A percentile compares a stretch with the other conserved stretches of the same genome.
phyloP scores from a whole-genome alignment of 257 asterid species.

The Rehmannia glutinosa region DNA sequence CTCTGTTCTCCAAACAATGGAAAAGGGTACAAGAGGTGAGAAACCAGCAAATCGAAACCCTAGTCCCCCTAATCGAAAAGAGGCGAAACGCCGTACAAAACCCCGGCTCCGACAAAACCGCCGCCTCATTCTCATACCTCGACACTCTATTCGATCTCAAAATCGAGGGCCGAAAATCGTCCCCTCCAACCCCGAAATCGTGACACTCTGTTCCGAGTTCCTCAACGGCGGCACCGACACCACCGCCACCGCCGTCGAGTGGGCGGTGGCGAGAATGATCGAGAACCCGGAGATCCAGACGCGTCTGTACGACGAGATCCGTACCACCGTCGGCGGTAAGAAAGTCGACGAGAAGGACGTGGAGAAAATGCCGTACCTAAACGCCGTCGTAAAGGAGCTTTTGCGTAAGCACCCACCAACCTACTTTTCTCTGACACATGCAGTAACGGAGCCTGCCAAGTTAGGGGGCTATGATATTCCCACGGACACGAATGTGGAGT shows the following conservation, averaged over 20 bases:
- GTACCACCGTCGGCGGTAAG: constrained; percentile 39
- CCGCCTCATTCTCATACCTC: constrained; percentile 65
- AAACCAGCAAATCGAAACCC: constrained; percentile 55
- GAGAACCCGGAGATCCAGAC: constrained; percentile 68
- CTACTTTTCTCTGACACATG: constrained; percentile 61
- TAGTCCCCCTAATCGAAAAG: constrained; percentile 59
- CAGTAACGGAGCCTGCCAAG: constrained; percentile 64
- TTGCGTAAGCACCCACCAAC: constrained; percentile 93
- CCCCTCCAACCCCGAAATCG: constrained; percentile 49
- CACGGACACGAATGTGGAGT: constrained; percentile 56
- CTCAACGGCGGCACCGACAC: constrained; percentile 88
- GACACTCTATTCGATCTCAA: constrained; percentile 75
- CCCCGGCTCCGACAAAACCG: constrained; percentile 47
- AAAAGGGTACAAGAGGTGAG: constrained; percentile 60
- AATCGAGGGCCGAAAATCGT: constrained; percentile 67
- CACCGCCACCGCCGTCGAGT: constrained; percentile 63
- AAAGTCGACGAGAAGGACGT: constrained; percentile 68
- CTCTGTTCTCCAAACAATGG: constrained; percentile 66
- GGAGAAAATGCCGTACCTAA: constrained; percentile 70
- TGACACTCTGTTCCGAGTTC: constrained; percentile 77
- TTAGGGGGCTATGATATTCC: constrained; percentile 81
- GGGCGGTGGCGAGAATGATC: constrained; percentile 26
- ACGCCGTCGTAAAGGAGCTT: constrained; percentile 75
- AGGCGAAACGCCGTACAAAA: constrained; percentile 48
- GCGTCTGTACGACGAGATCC: no score